A percentile compares a stretch with the other conserved stretches of the same genome.
Conservation (phyloP, 2,329 filamentous ascomycete species). For the Amauroascus niger region DNA sequence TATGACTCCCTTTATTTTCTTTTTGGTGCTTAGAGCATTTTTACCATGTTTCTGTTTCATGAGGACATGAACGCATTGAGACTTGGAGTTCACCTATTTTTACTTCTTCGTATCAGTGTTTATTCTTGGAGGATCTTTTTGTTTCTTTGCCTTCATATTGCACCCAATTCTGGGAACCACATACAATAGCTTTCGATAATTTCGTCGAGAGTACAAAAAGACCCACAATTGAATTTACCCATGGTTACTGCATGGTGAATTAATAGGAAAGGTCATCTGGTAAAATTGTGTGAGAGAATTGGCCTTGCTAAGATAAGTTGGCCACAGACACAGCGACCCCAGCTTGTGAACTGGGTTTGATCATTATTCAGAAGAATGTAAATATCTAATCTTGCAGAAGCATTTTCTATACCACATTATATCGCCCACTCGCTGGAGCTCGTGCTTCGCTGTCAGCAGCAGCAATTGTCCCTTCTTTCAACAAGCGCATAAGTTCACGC, state of each 20-base stretch:
- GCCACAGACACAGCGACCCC: no score
- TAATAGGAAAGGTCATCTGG: no score
- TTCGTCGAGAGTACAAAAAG: no score
- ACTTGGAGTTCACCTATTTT: neutral
- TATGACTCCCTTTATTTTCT: neutral
- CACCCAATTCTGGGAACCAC: neutral
- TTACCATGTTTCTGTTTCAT: neutral
- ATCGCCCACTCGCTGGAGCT: slow-evolving; percentile 68
- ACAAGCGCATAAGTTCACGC: slow-evolving; percentile 73
- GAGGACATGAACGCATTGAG: neutral
- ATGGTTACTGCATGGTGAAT: no score
- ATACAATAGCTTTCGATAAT: no score
- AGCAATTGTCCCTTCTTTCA: slow-evolving; percentile 83
- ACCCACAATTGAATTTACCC: no score
- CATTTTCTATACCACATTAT: slow-evolving; percentile 60
- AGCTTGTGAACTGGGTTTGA: neutral
- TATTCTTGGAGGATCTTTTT: neutral
- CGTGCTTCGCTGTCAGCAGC: slow-evolving; percentile 78
- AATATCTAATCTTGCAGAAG: neutral
- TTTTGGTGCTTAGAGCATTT: neutral
- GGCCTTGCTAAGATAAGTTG: no score
- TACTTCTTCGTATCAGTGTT: neutral
- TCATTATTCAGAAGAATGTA: neutral
- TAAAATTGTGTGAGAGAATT: no score
- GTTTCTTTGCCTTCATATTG: neutral